Evolutionary conservation across 2,329 filamentous ascomycete species (phyloP).

Genomic region (Fusarium zealandicum): DNA sequence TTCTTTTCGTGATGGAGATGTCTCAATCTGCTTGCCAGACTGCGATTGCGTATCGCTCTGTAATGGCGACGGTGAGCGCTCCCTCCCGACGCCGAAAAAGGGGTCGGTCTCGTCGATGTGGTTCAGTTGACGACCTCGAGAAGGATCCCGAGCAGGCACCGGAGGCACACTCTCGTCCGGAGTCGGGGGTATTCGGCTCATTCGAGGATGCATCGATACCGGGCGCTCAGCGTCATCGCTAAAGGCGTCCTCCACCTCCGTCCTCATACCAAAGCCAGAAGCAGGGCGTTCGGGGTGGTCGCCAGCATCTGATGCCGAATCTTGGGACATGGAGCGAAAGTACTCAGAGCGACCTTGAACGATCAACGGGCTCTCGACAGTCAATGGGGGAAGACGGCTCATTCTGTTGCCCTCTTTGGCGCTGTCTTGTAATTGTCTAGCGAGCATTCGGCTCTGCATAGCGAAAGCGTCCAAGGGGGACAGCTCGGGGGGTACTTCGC

Average conservation of each 20-base stretch:
- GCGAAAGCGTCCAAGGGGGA: constrained; percentile 97
- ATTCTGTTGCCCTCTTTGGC: constrained; percentile 77
- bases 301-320: constrained; percentile 58
- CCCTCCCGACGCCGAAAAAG: constrained; percentile 62
- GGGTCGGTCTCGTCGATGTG: constrained; percentile 50
- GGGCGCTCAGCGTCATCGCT: constrained; percentile 62
- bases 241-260: constrained; percentile 65
- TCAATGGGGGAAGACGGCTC: constrained; percentile 84
- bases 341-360: constrained; percentile 79
- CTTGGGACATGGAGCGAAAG: constrained; percentile 77
- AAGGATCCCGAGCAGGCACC: constrained; percentile 51
- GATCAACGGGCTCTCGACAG: constrained; percentile 81
- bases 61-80: constrained; percentile 64
- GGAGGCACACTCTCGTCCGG: constrained; percentile 57
- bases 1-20: constrained; percentile 46
- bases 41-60: constrained; percentile 49
- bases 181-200: constrained; percentile 68
- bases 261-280: constrained; percentile 55
- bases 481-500: constrained; percentile 85
- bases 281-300: constrained; percentile 41
- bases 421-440: constrained; percentile 84
- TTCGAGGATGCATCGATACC: constrained; percentile 75
- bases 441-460: constrained; percentile 85
- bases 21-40: constrained; percentile 38
- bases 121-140: constrained; percentile 51